Evolutionary conservation across 129 eudicot genomes (phyloP), one percentile per base, ranked within the genome.

Genomic region (Flaveria sonorensis): DNA sequence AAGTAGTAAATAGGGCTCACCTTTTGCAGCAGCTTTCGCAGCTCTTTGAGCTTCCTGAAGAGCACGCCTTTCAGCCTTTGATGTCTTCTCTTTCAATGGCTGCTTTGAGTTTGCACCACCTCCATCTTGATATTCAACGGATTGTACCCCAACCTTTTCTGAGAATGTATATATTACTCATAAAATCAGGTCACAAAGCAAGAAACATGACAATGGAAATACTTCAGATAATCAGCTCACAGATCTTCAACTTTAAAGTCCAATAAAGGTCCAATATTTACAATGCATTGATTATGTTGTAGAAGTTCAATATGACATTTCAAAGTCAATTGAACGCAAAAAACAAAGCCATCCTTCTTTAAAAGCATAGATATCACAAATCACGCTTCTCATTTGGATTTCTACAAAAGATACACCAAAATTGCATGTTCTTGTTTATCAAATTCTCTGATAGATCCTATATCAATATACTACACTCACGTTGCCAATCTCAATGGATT

Each of bases 31-130:
- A 84, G 89, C 88, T 83, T 92, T 92, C 46, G 96, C 98, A 63
- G 96, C 98, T 81, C 96, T 79, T 72, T 90, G 94, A 65, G 98
- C 88, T 71, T 92, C 98, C 78, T 92, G 98, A 73, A 88, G 82
- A 52, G 98, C 92, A 82, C 98, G 96, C 70, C 98, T 90, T 80
- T 92, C 98, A 10, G 98, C 96, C 78, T 92, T 92, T 6, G 98
- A 90, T 9, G 89, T 86, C 77, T 86, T 92, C 78, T 92, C 94
- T 81, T 92, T 92, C 63, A 79, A 66, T 30, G 96, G 85, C 81
- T 89, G 85, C 80, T 89, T 92, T 10, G 81, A 75, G 57, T 61
- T 82, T 42, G 74, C 84, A 68, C 85, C 77, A 13, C 36, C 80
- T 46, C 82, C 90, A 57, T 75, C 83, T 56, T 73, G 91, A 72